Evolutionary conservation across 2,329 filamentous ascomycete genomes (phyloP), one percentile per base, ranked within the genome.

Genomic region (Aspergillus chevalieri): DNA sequence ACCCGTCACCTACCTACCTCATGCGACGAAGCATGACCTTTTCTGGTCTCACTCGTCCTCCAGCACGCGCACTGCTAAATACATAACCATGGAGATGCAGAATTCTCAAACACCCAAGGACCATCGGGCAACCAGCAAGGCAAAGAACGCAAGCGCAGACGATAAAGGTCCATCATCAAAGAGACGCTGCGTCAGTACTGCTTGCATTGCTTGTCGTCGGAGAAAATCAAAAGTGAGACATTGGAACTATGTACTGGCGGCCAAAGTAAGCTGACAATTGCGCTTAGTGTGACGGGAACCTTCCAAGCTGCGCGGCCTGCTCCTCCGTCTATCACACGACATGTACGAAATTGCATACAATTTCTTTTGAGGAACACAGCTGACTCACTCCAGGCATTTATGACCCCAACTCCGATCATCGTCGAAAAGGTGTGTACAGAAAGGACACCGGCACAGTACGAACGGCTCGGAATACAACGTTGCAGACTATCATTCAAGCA

Each of bases 391-490:
- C 87, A 72, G 96, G 93, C 68, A 79, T 96, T 57, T 97, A 97
- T 76, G 92, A 97, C 65, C 92, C 91, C 3, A 94, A 91, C 65
- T 95, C 91, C 51, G 93, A 98, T 68, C 91, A 96, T 68, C 86
- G 93, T 45, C 85, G 93, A 46, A 97, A 97, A 68, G 93, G 93
- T 52, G 93, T 97, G 44, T 97, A 97, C 69, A 91, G 92, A 64
- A 90, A 95, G 70, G 93, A 95, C 68, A 83, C 87, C 21, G 91
- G 95, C 68, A 89, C 82, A 64, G 79, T 92, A 67, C 94, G 94
- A 72, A 91, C 90, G 19, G 91, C 90, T 17, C 84, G 84, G 54
- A 89, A 85, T 62, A 88, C 89, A 33, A 97, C 92, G 1, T 75
- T 97, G 48, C 89, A 96, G 66, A 90, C 90, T n/a, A 76, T 97